Base-by-base conservation (phyloP, 2,329 filamentous ascomycete species). In the Trichoderma citrinoviride region DNA sequence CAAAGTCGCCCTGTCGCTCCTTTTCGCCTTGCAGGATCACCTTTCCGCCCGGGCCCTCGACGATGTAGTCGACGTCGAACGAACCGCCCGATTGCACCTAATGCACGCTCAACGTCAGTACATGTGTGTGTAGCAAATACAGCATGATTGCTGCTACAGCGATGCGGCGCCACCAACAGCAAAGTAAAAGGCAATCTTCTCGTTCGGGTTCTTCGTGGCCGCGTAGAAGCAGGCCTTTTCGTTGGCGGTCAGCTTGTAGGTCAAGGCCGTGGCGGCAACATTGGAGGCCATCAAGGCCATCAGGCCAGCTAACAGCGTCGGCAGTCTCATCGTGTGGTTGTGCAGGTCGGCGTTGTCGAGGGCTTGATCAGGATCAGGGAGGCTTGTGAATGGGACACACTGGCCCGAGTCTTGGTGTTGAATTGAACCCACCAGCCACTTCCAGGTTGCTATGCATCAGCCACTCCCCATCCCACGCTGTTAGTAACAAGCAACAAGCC, bases 121-220 rank as follows among this genome's bases (percentile, higher is more conserved):
- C 27, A 17, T 15, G 5, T 37, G 5, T 37, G 17, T 54, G 12
- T 15, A 55, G 64, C 61, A 15, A 23, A 33, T 17, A 57, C 29
- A 27, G 10, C 25, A 7, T 12, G n/a, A 53, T n/a, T 14, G 33
- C 33, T 33, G 29, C 29, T 10, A 10, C 29, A 33, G 46, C 37
- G 43, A 44, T 27, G 49, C 25, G 49, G 19, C 40, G 25, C 37
- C 49, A 80, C 90, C 70, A 82, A 99, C 95, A 67, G 95, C 96
- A 80, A 99, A 99, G 82, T 99, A 99, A 76, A 99, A 99, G 56
- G 95, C 93, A 71, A 99, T 84, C 86, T 99, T 99, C 73, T 91
- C 87, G 71, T 89, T 89, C 76, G 86, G 85, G 76, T 90, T 86
- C 69, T 93, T 87, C 63, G 94, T 89, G 70, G 87, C 82, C 65